These are phyloP conservation scores for Pythium scleroteichum DNA, from an alignment of 352 stramenopile genomes.

Conservation along the genomic window DNA sequence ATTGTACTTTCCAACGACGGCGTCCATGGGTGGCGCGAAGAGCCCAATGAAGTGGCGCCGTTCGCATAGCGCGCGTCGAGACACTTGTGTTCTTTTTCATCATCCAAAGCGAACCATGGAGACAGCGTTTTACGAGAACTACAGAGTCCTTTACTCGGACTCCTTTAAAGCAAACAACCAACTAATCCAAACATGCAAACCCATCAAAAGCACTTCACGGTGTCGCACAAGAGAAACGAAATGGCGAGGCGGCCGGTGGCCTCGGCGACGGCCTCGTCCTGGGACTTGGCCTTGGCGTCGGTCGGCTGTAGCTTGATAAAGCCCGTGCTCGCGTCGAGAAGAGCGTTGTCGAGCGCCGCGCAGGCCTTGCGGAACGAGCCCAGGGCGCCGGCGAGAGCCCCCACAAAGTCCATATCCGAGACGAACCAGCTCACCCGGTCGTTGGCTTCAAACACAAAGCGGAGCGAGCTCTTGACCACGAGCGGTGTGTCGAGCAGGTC, in stretches of 20 bases:
- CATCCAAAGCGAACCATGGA: too few relatives aligned
- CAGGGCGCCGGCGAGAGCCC: background rate
- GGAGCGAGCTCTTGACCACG: constrained; percentile 5
- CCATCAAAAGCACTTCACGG: background rate
- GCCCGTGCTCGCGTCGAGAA: constrained; percentile 2
- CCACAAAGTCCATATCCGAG: constrained; percentile 5
- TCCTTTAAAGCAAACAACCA: too few relatives aligned
- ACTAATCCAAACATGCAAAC: too few relatives aligned
- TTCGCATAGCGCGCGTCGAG: too few relatives aligned
- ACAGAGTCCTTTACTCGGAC: too few relatives aligned
- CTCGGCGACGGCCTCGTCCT: background rate
- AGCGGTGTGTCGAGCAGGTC: constrained; percentile 2
- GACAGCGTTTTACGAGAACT: too few relatives aligned
- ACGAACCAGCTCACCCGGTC: constrained; percentile 5
- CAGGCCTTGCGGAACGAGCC: constrained; percentile 3
- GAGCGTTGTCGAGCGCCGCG: background rate
- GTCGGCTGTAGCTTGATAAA: background rate
- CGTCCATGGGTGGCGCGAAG: too few relatives aligned
- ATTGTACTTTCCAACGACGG: constrained; percentile 1
- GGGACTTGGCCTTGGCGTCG: background rate
- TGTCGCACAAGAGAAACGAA: constrained; percentile 7
- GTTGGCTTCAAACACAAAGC: background rate
- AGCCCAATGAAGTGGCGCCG: too few relatives aligned
- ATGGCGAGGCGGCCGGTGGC: background rate
- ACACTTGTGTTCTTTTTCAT: too few relatives aligned